These are phyloP conservation scores for Geotrichum carabidarum DNA, from an alignment of 1,139 yeast species.

Conservation along the genomic window DNA sequence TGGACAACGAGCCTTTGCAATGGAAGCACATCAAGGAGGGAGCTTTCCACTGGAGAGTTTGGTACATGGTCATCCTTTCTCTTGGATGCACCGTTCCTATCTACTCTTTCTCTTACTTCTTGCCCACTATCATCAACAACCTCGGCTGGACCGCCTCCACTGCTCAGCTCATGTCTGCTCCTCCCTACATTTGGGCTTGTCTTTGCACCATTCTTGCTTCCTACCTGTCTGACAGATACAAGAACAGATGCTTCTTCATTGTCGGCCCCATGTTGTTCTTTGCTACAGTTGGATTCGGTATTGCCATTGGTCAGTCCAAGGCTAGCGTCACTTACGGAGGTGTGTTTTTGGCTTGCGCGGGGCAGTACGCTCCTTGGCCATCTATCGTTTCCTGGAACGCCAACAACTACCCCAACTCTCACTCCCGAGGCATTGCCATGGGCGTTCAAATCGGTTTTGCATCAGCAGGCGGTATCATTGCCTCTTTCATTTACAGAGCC, in stretches of 20 bases:
- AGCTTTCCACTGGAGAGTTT: slow-evolving; percentile 21
- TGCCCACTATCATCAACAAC: slow-evolving; percentile 35
- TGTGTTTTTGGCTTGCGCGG: slow-evolving; percentile 13
- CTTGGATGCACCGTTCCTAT: slow-evolving; percentile 21
- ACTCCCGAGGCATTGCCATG: slow-evolving; percentile 16
- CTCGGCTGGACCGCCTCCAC: slow-evolving; percentile 35
- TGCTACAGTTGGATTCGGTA: slow-evolving; percentile 11
- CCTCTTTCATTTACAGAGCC: slow-evolving; percentile 38
- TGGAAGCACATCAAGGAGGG: slow-evolving; percentile 19
- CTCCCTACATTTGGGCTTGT: slow-evolving; percentile 18
- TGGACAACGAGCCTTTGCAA: slow-evolving; percentile 10
- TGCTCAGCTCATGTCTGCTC: slow-evolving; percentile 34
- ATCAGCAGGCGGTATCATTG: slow-evolving; percentile 38
- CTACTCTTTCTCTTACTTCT: slow-evolving; percentile 28
- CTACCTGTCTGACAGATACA: slow-evolving; percentile 12
- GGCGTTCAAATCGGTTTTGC: slow-evolving; percentile 18
- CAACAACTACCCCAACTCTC: slow-evolving; percentile 11
- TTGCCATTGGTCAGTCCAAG: slow-evolving; percentile 6
- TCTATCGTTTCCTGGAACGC: slow-evolving; percentile 16
- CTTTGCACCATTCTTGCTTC: slow-evolving; percentile 6
- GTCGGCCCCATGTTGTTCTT: slow-evolving; percentile 2
- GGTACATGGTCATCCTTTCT: slow-evolving; percentile 19
- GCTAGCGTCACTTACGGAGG: slow-evolving; percentile 12
- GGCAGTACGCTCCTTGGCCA: slow-evolving; percentile 17
- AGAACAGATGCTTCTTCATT: slow-evolving; percentile 7